These are phyloP conservation scores for Kluyveromyces marxianus DNA, from an alignment of 1,139 yeast species.

Conservation along the genomic window DNA sequence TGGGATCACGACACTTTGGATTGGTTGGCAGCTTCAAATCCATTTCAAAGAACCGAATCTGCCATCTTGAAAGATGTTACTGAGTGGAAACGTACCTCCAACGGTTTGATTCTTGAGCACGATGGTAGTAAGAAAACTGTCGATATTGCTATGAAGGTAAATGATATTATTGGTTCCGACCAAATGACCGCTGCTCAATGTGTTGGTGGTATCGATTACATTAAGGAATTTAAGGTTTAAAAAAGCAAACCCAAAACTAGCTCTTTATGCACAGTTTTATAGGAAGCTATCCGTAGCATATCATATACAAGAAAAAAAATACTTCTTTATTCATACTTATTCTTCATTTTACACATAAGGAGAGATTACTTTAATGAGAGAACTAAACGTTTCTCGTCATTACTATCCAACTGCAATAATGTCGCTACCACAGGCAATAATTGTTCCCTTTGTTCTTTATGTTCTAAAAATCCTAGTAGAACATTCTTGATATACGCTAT, in stretches of 20 bases:
- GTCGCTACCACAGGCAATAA: constrained; percentile 80
- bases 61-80: constrained; percentile 50
- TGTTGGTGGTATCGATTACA: constrained; percentile 50
- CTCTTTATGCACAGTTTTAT: no score
- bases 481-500: constrained; percentile 83
- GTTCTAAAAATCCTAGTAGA: constrained; percentile 79
- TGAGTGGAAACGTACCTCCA: constrained; percentile 41
- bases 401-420: constrained; percentile 55
- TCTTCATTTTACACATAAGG: background rate
- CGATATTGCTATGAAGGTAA: constrained; percentile 54
- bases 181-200: constrained; percentile 83
- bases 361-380: constrained; percentile 44
- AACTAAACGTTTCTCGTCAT: constrained; percentile 66
- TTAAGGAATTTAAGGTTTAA: constrained; percentile 16
- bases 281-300: no score
- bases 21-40: constrained; percentile 59
- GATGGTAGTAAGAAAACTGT: constrained; percentile 67
- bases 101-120: constrained; percentile 77
- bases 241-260: background rate
- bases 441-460: constrained; percentile 80
- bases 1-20: constrained; percentile 94
- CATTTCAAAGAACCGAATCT: constrained; percentile 35
- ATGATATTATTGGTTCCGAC: constrained; percentile 42
- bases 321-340: background rate
- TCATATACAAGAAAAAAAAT: background rate